Evolutionary conservation across 805 yeast genomes (phyloP), one percentile per base, ranked within the genome.

Genomic region (Hanseniaspora jakobsenii): DNA sequence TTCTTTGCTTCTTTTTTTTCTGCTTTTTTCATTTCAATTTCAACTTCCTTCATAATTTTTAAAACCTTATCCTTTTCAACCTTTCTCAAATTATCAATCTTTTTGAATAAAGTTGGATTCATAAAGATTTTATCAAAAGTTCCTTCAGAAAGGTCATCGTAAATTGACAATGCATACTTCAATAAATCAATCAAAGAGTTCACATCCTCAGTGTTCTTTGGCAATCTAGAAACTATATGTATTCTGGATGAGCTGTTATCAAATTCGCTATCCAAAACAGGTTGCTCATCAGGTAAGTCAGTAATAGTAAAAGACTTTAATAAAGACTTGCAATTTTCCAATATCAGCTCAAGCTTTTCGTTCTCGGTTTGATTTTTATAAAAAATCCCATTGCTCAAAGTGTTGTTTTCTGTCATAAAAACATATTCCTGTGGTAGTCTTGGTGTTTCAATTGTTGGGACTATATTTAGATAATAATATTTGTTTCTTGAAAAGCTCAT

Each of bases 401-500:
- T 97, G 49, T 77, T 70, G 47, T 75, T 75, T 68, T 91, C 99
- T 53, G 81, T 69, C 97, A 91, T 87, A 65, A 75, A 84, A 22
- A 84, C 94, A 57, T 71, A 82, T 51, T 81, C 75, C 36, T 64
- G 54, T 28, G 95, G 94, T 53, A 89, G 67, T 52, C 72, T 70
- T 22, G 70, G 59, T 21, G 81, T 75, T 58, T 85, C 94, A 32
- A 79, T 54, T 32, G 95, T 83, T 53, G 75, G 82, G 51, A 97
- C 83, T 56, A 87, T 70, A 2, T 94, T 81, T 56, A 89, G 67
- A 63, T 67, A 89, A 65, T 85, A 91, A 65, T 81, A 78, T 47
- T 73, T 74, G 38, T 70, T 77, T 64, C 97, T 81, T 50, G 71
- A 67, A 40, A 72, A 71, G 59, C 77, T 76, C 95, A 91, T 84